Conservation (phyloP, 2,329 filamentous ascomycete genomes). For the Fusarium torreyae region DNA sequence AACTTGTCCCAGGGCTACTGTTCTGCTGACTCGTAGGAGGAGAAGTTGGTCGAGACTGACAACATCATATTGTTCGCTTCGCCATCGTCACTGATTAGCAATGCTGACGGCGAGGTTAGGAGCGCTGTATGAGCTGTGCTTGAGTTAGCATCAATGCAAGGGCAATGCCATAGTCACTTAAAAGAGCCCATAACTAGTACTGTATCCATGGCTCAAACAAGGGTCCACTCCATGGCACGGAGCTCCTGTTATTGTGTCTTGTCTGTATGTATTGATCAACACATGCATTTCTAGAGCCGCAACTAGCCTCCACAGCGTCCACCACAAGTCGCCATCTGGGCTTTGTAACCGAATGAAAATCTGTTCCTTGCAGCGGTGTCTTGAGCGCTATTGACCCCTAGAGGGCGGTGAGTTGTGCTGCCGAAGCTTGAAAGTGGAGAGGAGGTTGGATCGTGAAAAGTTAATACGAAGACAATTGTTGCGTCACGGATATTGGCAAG, state of each 20-base stretch:
- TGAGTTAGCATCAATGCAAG: constrained; percentile 10
- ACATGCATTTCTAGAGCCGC: constrained; percentile 13
- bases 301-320: constrained; percentile 34
- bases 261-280: constrained; percentile 37
- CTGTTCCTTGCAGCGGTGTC: constrained; percentile 24
- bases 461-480: constrained; percentile 1
- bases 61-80: constrained; percentile 28
- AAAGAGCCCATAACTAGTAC: not conserved
- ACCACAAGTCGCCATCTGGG: constrained; percentile 22
- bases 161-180: constrained; percentile 15
- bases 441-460: constrained; percentile 30
- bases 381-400: constrained; percentile 4
- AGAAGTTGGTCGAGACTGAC: constrained; percentile 27
- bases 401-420: constrained; percentile 33
- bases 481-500: not conserved
- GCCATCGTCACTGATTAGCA: constrained; percentile 12
- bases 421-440: constrained; percentile 18
- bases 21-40: constrained; percentile 16
- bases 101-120: constrained; percentile 14
- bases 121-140: constrained; percentile 21
- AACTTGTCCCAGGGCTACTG: constrained; percentile 20
- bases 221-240: constrained; percentile 12
- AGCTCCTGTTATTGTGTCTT: constrained; percentile 31
- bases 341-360: constrained; percentile 21
- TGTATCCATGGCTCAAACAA: not conserved